Evolutionary conservation across 192 early-diverging fungal species (phyloP).

Genomic region (Geranomyces variabilis): DNA sequence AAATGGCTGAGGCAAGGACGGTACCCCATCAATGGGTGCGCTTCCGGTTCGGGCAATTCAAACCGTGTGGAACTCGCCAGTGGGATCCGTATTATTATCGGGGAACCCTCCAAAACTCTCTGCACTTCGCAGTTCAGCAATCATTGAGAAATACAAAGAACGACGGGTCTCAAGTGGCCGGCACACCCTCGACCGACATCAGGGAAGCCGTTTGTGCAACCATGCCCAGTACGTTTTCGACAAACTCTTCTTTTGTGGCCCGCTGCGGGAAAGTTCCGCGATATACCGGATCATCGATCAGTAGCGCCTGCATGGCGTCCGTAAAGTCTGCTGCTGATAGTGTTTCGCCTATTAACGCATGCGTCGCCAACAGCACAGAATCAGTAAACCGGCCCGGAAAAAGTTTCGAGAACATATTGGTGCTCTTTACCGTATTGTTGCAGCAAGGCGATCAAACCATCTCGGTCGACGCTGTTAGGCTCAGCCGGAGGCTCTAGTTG

Average conservation of each 20-base stretch:
- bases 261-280: slow-evolving; percentile 44
- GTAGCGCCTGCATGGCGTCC: slow-evolving; percentile 40
- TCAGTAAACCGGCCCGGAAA: not conserved
- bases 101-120: too few species aligned
- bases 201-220: slow-evolving; percentile 21
- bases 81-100: too few species aligned
- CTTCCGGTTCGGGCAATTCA: too few species aligned
- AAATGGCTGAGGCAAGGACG: too few species aligned
- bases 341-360: slow-evolving; percentile 49
- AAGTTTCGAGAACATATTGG: not conserved
- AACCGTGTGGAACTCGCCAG: too few species aligned
- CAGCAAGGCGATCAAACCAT: slow-evolving; percentile 50
- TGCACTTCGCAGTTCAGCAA: too few species aligned
- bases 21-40: too few species aligned
- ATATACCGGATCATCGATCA: slow-evolving; percentile 46
- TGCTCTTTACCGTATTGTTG: slow-evolving; percentile 56
- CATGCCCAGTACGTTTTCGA: slow-evolving; percentile 51
- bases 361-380: not conserved
- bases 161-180: too few species aligned
- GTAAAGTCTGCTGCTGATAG: slow-evolving; percentile 46
- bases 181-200: too few species aligned
- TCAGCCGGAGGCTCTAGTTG: slow-evolving; percentile 3
- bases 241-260: slow-evolving; percentile 47
- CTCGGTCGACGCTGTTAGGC: slow-evolving; percentile 25
- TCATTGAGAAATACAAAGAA: too few species aligned